Conservation (phyloP, 2,329 filamentous ascomycete species). For the Didymellaceae sp. region DNA sequence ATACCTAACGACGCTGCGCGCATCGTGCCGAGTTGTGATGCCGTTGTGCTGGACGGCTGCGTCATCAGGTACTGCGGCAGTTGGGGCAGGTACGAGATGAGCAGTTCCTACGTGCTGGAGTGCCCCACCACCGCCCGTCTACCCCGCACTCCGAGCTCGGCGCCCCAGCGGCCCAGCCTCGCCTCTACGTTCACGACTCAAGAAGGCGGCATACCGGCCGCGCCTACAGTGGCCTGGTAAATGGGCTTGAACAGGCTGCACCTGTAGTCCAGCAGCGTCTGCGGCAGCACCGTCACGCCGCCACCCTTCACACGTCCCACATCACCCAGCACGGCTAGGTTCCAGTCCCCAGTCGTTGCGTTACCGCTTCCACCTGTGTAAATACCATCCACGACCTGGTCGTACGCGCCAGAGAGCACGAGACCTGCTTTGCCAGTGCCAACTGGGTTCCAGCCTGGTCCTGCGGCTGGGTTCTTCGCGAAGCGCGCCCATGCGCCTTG, state of each 20-base stretch:
- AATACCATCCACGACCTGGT: conserved; percentile 13
- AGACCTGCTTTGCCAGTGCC: conserved; percentile 23
- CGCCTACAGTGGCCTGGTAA: conserved; percentile 24
- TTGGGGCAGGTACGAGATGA: neutral
- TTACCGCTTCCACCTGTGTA: conserved; percentile 10
- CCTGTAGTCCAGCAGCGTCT: conserved; percentile 21
- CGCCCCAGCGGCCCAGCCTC: neutral
- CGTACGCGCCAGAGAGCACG: conserved; percentile 22
- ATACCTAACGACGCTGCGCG: neutral
- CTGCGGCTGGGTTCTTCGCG: conserved; percentile 33
- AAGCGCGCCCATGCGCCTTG: conserved; percentile 36
- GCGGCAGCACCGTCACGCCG: conserved; percentile 27
- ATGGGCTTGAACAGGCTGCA: conserved; percentile 25
- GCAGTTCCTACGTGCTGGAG: neutral
- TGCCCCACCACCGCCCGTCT: neutral
- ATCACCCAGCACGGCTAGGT: conserved; percentile 26
- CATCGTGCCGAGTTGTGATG: conserved; percentile 9
- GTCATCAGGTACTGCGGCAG: conserved; percentile 6
- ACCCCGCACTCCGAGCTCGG: conserved; percentile 14
- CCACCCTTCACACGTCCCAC: conserved; percentile 23
- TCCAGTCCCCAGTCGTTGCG: conserved; percentile 21
- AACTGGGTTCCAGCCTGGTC: conserved; percentile 34
- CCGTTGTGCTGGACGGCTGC: neutral
- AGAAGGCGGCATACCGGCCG: conserved; percentile 17
- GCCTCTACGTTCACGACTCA: neutral